These are phyloP conservation scores for Vachellia pachyceras DNA, from an alignment of 306 rosid species.

Conservation along the genomic window DNA sequence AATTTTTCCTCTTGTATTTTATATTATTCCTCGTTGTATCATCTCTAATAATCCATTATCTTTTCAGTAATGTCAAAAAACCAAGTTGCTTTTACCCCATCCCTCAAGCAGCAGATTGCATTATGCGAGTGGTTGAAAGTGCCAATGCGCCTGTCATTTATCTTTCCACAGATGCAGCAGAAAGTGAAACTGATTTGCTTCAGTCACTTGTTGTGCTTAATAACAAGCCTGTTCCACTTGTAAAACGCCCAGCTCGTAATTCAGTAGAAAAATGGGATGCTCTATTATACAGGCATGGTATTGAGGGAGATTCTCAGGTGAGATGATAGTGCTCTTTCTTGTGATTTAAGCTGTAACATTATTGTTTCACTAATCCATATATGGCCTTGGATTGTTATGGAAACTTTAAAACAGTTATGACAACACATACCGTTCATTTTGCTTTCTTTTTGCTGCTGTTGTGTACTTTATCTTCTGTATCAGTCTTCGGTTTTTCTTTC, in stretches of 20 bases:
- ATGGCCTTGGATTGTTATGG: slow-evolving; percentile 20
- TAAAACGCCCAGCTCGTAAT: slow-evolving; percentile 81
- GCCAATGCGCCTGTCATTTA: slow-evolving; percentile 72
- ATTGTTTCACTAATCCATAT: background rate
- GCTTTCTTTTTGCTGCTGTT: background rate
- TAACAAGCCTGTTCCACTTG: slow-evolving; percentile 79
- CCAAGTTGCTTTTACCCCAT: slow-evolving; percentile 97
- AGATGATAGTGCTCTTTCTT: slow-evolving; percentile 37
- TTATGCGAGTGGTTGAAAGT: slow-evolving; percentile 65
- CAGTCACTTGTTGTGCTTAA: slow-evolving; percentile 78
- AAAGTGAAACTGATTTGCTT: slow-evolving; percentile 83
- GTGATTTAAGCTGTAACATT: slow-evolving; percentile 19
- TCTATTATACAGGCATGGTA: slow-evolving; percentile 75
- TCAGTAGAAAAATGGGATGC: slow-evolving; percentile 99
- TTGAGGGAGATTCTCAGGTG: slow-evolving; percentile 86
- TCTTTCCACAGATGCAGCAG: slow-evolving; percentile 97
- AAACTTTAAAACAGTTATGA: background rate
- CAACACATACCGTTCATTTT: background rate
- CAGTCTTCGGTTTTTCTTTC: background rate
- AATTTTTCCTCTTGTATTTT: background rate
- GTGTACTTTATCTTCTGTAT: background rate
- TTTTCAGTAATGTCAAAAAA: slow-evolving; percentile 75
- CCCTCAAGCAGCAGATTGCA: slow-evolving; percentile 97
- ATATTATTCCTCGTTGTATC: background rate
- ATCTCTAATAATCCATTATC: slow-evolving; percentile 39